Evolutionary conservation across 495 filamentous ascomycete species (phyloP), one percentile per base, ranked within the genome.

Genomic region (Penicillium salamii): DNA sequence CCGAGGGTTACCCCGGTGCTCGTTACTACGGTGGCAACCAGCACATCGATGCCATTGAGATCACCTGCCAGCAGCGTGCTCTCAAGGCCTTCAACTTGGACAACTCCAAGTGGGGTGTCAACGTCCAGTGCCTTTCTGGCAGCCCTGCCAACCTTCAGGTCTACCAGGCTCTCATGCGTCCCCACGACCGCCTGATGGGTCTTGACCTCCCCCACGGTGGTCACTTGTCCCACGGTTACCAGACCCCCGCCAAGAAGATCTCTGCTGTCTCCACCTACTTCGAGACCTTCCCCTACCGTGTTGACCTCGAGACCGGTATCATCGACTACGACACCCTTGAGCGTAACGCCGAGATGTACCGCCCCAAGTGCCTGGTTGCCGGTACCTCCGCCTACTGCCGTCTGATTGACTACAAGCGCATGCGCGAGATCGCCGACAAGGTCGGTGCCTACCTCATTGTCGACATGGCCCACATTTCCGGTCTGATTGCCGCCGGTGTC

Each of bases 1-100:
- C 90, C 3, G 93, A 99, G 78, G 93, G 93, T 59, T 96, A 96
- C 74, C 95, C 95, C 62, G 93, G 93, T 62, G 93, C 95, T 39
- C 86, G 93, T 69, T 99, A 99, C 82, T 99, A 99, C 68, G 95
- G 95, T 69, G 93, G 93, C 59, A 99, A 97, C 77, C 84, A 99
- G 78, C 90, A 96, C 79, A 99, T 99, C 52, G 93, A 99, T 70
- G 78, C 85, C 66, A 90, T 97, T 64, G 93, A 99, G 80, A 80
- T 88, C 50, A 90, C 91, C 44, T 99, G 93, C 83, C 93, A 99
- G 81, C 80, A 81, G 72, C 90, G 93, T 71, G 93, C 93, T 57
- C 85, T 97, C 52, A 78, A 91, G 77, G 89, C 93, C 29, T 99
- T 97, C 78, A 79, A 86, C 59, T 76, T 96, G 31, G 87, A 96